Base-by-base conservation (phyloP, 164 flowering plant species). In the Cinnamomum micranthum region DNA sequence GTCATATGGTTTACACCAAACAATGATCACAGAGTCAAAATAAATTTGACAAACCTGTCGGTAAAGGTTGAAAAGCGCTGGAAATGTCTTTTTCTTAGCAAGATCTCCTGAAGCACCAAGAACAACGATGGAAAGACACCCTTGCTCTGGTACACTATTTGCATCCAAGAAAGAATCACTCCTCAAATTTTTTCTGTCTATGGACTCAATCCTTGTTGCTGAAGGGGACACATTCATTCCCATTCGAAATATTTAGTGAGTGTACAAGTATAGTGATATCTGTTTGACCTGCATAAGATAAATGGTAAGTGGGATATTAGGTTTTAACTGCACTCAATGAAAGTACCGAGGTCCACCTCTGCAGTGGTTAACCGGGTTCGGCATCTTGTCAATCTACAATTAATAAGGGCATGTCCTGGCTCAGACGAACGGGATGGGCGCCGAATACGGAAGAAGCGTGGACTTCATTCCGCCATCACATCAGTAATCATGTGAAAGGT, bases 41-140 rank as follows among this genome's bases (percentile, higher is more conserved):
- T 2, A 41, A 41, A 7, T 50, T 6, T 31, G 63, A 27, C 69
- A 70, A 73, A 95, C 99, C 98, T 91, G 92, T 4, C 89, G 85
- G 76, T 86, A 96, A 15, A 96, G 97, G 80, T 94, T 83, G 83
- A 89, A 96, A 35, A 96, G 93, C 1, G 99, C 99, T 4, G 99
- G 99, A 71, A 96, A 96, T 33, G 99, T 96, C 88, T 96, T 96
- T 78, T 95, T 95, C 89, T 96, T 96, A 51, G 99, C 99, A 81
- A 96, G 99, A 82, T 96, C 99, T 66, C 99, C 99, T 17, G 99
- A 96, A 80, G 99, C 99, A 73, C 99, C 99, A 68, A 96, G 92
- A 59, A 96, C 98, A 71, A 91, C 69, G 41, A 96, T 86, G 11
- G 99, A 90, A 28, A 96, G 91, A 71, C 91, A 86, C 47, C 97